Conservation (phyloP, 352 stramenopile species). For the Globisporangium iwayamae region DNA sequence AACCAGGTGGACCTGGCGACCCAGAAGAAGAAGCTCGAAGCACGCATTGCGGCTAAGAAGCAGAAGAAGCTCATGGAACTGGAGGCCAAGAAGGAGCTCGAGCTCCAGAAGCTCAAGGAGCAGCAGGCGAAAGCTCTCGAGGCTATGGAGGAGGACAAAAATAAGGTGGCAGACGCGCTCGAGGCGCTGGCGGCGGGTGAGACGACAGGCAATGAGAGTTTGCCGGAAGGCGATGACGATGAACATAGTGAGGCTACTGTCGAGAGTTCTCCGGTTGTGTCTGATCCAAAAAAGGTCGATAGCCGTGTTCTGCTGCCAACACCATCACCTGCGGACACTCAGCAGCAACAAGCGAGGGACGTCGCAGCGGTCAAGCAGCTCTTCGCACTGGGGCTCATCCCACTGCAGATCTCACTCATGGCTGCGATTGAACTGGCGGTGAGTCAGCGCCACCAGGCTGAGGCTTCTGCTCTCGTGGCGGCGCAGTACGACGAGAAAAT, state of each 20-base stretch:
- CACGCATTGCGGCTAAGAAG: constrained; percentile 72
- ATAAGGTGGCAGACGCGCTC: constrained; percentile 23
- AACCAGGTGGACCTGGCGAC: constrained; percentile 50
- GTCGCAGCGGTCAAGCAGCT: constrained; percentile 54
- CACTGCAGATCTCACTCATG: constrained; percentile 48
- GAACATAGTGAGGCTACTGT: not conserved
- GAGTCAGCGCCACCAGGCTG: constrained; percentile 45
- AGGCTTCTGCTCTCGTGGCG: constrained; percentile 36
- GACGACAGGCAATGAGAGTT: not conserved
- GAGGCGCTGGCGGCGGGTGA: constrained; percentile 9
- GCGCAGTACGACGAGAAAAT: constrained; percentile 23
- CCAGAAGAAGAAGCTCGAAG: constrained; percentile 72
- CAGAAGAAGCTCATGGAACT: constrained; percentile 72
- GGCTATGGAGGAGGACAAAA: constrained; percentile 30
- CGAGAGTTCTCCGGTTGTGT: not conserved
- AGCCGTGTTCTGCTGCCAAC: too few relatives aligned
- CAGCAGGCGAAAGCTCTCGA: constrained; percentile 43
- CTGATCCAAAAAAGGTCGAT: not conserved
- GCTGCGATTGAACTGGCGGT: constrained; percentile 55
- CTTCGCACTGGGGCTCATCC: constrained; percentile 43
- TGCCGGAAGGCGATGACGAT: not conserved
- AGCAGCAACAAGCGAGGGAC: constrained; percentile 50
- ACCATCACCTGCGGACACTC: not conserved
- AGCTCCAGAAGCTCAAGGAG: constrained; percentile 42
- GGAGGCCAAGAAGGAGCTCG: constrained; percentile 58